These are phyloP conservation scores for Leersia perrieri DNA, from an alignment of 176 grass and related monocot genomes.

Conservation along the genomic window DNA sequence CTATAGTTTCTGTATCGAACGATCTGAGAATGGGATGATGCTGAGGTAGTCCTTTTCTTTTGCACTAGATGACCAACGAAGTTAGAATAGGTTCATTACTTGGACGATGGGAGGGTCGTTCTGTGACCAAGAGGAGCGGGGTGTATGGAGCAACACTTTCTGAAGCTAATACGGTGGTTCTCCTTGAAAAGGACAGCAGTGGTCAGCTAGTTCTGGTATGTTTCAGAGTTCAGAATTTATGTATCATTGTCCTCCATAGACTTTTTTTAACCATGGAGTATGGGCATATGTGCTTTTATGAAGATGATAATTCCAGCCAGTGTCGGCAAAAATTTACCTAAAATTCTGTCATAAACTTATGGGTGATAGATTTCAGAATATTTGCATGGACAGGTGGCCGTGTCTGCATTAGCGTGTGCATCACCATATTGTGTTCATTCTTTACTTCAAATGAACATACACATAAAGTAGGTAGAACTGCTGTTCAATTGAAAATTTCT, in stretches of 20 bases:
- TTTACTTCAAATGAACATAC: background rate
- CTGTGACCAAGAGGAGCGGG: slow-evolving; percentile 84
- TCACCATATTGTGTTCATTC: background rate
- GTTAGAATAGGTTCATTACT: slow-evolving; percentile 62
- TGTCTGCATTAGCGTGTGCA: background rate
- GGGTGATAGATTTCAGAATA: background rate
- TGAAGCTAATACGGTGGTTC: slow-evolving; percentile 61
- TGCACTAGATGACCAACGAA: slow-evolving; percentile 23
- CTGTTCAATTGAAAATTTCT: background rate
- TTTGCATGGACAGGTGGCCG: background rate
- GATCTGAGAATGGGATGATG: background rate
- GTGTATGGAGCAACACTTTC: slow-evolving; percentile 79
- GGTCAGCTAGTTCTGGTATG: slow-evolving; percentile 67
- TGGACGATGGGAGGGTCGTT: slow-evolving; percentile 83
- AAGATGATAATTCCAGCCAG: background rate
- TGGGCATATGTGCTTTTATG: background rate
- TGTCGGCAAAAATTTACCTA: background rate
- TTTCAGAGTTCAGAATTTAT: slow-evolving; percentile 18
- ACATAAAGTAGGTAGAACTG: background rate
- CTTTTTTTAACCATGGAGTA: slow-evolving; percentile 17
- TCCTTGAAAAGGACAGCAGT: slow-evolving; percentile 57
- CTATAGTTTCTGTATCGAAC: background rate
- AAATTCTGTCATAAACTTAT: background rate
- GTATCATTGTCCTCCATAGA: background rate
- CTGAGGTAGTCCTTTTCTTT: slow-evolving; percentile 3